These are phyloP conservation scores for Jacaranda mimosifolia DNA, from an alignment of 257 asterid genomes.

Conservation along the genomic window DNA sequence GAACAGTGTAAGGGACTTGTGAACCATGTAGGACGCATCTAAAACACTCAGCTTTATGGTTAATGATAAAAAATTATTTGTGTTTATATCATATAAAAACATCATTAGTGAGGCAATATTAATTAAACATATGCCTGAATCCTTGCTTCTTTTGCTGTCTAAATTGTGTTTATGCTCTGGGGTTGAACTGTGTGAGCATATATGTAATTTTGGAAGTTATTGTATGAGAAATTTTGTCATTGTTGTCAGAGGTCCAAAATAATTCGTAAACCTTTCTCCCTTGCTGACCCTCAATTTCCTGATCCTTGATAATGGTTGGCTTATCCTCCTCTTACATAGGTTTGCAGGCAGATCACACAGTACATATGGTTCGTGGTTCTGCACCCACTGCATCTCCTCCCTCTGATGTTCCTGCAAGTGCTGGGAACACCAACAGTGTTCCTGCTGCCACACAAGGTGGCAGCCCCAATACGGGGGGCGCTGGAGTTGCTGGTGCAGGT, in stretches of 20 bases:
- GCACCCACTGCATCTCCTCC: conserved; percentile 54
- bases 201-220: neutral
- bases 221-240: neutral
- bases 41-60: too few relatives aligned
- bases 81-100: too few relatives aligned
- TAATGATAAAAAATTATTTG: too few relatives aligned
- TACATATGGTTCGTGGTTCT: conserved; percentile 71
- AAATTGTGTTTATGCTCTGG: neutral
- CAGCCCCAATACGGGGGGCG: conserved; percentile 39
- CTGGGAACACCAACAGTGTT: conserved; percentile 37
- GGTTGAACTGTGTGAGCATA: neutral
- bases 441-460: conserved; percentile 45
- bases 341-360: conserved; percentile 70
- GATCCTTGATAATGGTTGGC: conserved; percentile 25
- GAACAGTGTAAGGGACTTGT: too few relatives aligned
- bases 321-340: conserved; percentile 42
- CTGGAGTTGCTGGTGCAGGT: conserved; percentile 54
- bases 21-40: too few relatives aligned
- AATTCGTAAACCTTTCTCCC: neutral
- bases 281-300: neutral
- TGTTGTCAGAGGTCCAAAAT: conserved; percentile 5
- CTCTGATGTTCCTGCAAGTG: conserved; percentile 42
- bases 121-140: neutral
- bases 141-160: conserved; percentile 1
- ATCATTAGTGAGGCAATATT: too few relatives aligned